phyloP scores from a whole-genome alignment of 768 basidiomycete species.

The Lentinula sp. region DNA sequence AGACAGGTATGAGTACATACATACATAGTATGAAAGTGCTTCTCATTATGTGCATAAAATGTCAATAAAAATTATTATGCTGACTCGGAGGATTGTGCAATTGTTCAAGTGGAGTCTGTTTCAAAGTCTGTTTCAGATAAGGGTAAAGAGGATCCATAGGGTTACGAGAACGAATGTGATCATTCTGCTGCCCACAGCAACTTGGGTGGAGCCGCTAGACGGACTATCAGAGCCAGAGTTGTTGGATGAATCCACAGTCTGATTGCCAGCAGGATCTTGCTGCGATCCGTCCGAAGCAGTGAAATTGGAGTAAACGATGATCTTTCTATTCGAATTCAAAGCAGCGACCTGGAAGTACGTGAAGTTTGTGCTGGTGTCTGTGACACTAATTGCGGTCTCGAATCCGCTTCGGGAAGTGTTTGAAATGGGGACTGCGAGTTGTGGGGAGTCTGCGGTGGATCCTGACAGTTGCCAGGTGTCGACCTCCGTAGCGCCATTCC shows the following conservation, averaged over 20 bases:
- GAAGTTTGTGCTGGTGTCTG: neutral
- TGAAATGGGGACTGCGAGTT: neutral
- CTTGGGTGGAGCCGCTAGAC: neutral
- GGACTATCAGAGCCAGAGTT: neutral
- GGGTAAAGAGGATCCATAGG: neutral
- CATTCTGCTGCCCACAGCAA: neutral
- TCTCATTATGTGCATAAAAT: too few species aligned
- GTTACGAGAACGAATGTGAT: neutral
- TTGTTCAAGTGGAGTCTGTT: neutral
- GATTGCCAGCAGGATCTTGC: neutral
- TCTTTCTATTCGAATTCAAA: neutral
- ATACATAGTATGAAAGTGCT: too few species aligned
- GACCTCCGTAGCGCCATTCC: conserved; percentile 16
- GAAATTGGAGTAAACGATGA: neutral
- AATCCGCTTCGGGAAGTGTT: conserved; percentile 9
- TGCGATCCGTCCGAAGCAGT: neutral
- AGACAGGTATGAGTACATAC: neutral
- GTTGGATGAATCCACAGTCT: neutral
- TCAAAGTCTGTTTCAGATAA: neutral
- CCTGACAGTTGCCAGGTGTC: conserved; percentile 7
- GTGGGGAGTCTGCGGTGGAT: neutral
- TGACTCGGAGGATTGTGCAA: neutral
- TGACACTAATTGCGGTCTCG: conserved; percentile 10
- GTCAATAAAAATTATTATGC: neutral
- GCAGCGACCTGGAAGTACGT: conserved; percentile 2